These are phyloP conservation scores for Asterophora parasitica DNA, from an alignment of 768 basidiomycete species.

Conservation along the genomic window DNA sequence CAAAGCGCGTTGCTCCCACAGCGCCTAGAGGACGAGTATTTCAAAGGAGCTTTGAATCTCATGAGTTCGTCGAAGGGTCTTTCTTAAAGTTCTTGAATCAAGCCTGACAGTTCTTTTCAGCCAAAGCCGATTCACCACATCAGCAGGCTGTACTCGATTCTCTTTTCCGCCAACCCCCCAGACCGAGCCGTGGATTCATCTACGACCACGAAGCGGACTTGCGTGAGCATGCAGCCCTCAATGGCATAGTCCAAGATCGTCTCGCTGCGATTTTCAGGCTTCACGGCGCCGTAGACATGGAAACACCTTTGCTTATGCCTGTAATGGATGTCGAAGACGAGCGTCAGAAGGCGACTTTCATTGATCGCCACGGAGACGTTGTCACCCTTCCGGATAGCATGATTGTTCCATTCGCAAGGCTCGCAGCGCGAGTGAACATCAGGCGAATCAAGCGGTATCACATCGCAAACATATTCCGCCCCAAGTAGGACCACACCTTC, in stretches of 20 bases:
- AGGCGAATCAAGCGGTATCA: slow-evolving; percentile 82
- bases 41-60: slow-evolving; percentile 70
- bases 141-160: slow-evolving; percentile 73
- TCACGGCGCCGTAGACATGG: slow-evolving; percentile 87
- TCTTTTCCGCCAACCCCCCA: slow-evolving; percentile 70
- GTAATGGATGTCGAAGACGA: slow-evolving; percentile 59
- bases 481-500: slow-evolving; percentile 41
- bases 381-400: slow-evolving; percentile 70
- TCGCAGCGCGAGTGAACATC: slow-evolving; percentile 64
- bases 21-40: slow-evolving; percentile 79
- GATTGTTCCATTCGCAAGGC: slow-evolving; percentile 73
- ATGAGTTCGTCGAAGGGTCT: slow-evolving; percentile 51
- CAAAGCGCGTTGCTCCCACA: slow-evolving; percentile 74
- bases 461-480: slow-evolving; percentile 66
- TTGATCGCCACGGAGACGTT: slow-evolving; percentile 78
- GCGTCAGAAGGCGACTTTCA: slow-evolving; percentile 60
- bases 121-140: slow-evolving; percentile 77
- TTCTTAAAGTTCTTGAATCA: not conserved
- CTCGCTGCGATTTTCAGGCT: slow-evolving; percentile 75
- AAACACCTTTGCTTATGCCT: slow-evolving; percentile 81
- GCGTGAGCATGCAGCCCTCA: slow-evolving; percentile 67
- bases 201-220: slow-evolving; percentile 70
- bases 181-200: slow-evolving; percentile 59
- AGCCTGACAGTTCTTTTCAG: slow-evolving; percentile 27
- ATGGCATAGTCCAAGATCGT: slow-evolving; percentile 72